Percentiles rank a stretch among this genome's conserved stretches.
Evolutionary conservation across 192 early-diverging fungal genomes (phyloP).

Genomic region (Rhizoclosmatium globosum): DNA sequence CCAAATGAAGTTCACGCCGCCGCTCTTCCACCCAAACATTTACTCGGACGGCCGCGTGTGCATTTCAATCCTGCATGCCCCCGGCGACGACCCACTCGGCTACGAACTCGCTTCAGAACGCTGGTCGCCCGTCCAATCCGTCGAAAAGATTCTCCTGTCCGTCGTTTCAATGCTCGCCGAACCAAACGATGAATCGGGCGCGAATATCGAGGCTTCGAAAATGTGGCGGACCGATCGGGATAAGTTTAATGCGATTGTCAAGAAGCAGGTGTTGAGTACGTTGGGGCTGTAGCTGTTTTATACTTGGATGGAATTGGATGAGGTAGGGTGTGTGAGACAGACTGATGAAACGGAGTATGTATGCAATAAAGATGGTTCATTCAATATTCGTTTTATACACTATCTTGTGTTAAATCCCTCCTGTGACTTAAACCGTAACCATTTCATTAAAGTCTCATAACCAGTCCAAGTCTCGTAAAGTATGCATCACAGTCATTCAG

Average conservation of each 20-base stretch:
- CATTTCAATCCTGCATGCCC: constrained; percentile 97
- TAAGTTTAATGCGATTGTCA: constrained; percentile 82
- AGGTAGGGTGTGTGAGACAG: too few relatives aligned
- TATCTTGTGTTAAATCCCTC: too few relatives aligned
- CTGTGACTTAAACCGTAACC: too few relatives aligned
- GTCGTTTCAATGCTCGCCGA: constrained; percentile 98
- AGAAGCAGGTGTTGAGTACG: constrained; percentile 78
- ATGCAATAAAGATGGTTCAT: too few relatives aligned
- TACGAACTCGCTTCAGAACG: constrained; percentile 96
- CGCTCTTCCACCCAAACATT: constrained; percentile 92
- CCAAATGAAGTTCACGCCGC: constrained; percentile 94
- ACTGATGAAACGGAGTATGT: too few relatives aligned
- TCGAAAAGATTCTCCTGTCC: constrained; percentile 96
- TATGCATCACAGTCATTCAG: too few relatives aligned
- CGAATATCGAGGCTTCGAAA: constrained; percentile 98
- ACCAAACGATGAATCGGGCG: constrained; percentile 97
- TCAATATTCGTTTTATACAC: too few relatives aligned
- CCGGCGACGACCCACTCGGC: constrained; percentile 97
- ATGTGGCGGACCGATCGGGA: constrained; percentile 90
- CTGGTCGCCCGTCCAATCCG: constrained; percentile 97
- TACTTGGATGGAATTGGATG: too few relatives aligned
- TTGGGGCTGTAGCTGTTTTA: constrained; percentile 59
- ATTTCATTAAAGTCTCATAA: too few relatives aligned
- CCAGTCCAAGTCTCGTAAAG: too few relatives aligned
- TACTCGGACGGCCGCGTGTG: constrained; percentile 96